Evolutionary conservation across 208 protist genomes (phyloP), one percentile per base, ranked within the genome.

Genomic region (Trypanosoma mega): DNA sequence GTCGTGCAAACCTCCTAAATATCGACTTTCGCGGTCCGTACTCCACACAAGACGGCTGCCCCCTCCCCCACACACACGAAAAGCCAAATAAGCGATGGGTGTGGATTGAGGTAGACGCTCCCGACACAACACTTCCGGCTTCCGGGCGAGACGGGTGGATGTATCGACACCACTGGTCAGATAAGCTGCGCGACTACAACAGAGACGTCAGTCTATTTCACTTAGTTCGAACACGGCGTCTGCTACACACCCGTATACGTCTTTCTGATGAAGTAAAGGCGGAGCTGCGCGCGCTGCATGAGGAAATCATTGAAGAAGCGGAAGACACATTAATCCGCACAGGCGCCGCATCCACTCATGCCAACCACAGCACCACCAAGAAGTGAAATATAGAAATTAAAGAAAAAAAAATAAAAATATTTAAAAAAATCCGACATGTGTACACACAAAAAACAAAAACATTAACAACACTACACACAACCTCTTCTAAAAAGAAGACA

Each of bases 201-300:
- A 8, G 3, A 59, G 4, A 61, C 26, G 20, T 27, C 8, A 50
- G 43, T 55, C 14, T 39, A 18, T 30, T 53, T 55, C 8, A 34
- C 46, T 58, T 66, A 30, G 43, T 49, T 30, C 41, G 23, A 16
- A 33, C 21, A 34, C 50, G 50, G 27, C 50, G 50, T 21, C 50
- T 56, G 27, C 50, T 56, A 11, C 5, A 16, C 21, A 39, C 50
- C 8, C 50, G 12, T 6, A 41, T 56, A 21, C 50, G 50, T 11
- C 7, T 56, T 16, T 34, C n/a, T 11, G 27, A 29, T 44, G 27
- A 44, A 11, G 21, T 56, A 8, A 6, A 12, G 6, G 45, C 12
- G 45, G 9, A 50, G 12, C 26, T 50, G 45, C 34, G 12, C 6
- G 6, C 8, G 8, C 8, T 12, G 6, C 8, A 39, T 16, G 34